These are phyloP conservation scores for Lichtheimia hyalospora DNA, from an alignment of 371 early-diverging fungal species.

Conservation along the genomic window DNA sequence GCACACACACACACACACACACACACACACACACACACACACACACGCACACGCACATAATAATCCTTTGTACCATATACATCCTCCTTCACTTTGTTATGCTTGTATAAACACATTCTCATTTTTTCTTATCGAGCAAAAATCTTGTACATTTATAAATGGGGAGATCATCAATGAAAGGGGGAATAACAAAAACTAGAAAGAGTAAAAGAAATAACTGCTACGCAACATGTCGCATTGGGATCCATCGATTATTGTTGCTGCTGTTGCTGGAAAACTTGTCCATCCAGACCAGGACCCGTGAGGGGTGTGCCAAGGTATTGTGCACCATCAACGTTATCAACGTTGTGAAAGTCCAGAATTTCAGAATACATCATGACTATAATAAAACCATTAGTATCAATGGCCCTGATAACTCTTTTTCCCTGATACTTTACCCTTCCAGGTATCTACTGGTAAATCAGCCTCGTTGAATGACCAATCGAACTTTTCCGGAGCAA, in stretches of 20 bases:
- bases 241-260: too few species aligned
- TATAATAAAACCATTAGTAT: background rate
- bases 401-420: background rate
- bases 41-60: conserved; percentile 1
- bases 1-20: background rate
- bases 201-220: too few species aligned
- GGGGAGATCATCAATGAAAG: too few species aligned
- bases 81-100: too few species aligned
- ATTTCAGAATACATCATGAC: conserved; percentile 76
- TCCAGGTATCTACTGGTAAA: conserved; percentile 87
- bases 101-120: too few species aligned
- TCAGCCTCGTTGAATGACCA: conserved; percentile 96
- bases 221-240: too few species aligned
- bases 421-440: conserved; percentile 49
- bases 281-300: conserved; percentile 35
- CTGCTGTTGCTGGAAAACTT: conserved; percentile 26
- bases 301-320: conserved; percentile 48
- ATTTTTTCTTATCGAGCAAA: too few species aligned
- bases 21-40: background rate
- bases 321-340: conserved; percentile 42
- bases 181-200: too few species aligned
- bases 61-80: background rate
- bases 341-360: conserved; percentile 66
- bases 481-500: conserved; percentile 81
- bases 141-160: too few species aligned